Conservation (phyloP, 2,329 filamentous ascomycete species). For the Thelonectria rubi region DNA sequence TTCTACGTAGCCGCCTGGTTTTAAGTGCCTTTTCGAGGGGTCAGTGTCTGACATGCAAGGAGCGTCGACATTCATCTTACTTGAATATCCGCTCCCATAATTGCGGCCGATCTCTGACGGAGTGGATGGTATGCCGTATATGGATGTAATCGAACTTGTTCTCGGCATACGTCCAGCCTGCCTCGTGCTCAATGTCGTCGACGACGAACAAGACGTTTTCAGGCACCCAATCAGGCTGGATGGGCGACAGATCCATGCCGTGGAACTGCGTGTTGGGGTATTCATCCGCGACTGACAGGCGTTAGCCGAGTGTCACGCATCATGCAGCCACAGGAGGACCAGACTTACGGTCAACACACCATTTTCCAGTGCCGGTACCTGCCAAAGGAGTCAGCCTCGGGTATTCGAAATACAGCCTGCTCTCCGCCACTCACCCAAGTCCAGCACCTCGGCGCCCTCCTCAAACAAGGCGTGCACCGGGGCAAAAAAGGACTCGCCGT, state of each 20-base stretch:
- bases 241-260: conserved; percentile 62
- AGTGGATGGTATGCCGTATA: conserved; percentile 57
- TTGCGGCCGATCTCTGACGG: conserved; percentile 52
- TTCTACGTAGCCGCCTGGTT: conserved; percentile 62
- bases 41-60: neutral
- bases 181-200: conserved; percentile 61
- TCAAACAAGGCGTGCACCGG: conserved; percentile 52
- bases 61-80: conserved; percentile 41
- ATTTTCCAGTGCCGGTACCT: conserved; percentile 62
- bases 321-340: neutral
- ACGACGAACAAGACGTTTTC: conserved; percentile 62
- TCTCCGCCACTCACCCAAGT: conserved; percentile 52
- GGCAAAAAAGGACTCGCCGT: conserved; percentile 54
- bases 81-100: conserved; percentile 55
- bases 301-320: conserved; percentile 22
- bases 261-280: conserved; percentile 56
- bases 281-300: conserved; percentile 54
- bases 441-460: conserved; percentile 55
- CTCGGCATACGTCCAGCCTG: conserved; percentile 58
- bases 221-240: conserved; percentile 61
- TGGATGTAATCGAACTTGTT: conserved; percentile 60
- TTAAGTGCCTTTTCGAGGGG: conserved; percentile 54
- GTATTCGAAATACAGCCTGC: neutral
- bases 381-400: conserved; percentile 7
- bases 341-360: conserved; percentile 59